phyloP scores from a whole-genome alignment of 2,329 filamentous ascomycete species.

The Trichoderma semiorbis region DNA sequence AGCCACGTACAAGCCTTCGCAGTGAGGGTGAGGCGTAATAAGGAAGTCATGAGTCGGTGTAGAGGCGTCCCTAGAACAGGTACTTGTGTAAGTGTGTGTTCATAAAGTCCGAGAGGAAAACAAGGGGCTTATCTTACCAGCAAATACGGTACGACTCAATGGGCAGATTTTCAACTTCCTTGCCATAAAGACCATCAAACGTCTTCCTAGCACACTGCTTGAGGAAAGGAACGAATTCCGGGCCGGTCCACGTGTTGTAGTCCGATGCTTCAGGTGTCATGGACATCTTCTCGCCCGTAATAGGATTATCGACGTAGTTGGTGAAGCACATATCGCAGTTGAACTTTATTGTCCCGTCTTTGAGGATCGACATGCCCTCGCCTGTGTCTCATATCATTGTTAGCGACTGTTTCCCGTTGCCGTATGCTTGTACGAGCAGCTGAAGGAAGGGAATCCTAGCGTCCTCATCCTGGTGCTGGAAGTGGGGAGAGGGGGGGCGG shows the following conservation, averaged over 20 bases:
- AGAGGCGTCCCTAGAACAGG: constrained; percentile 52
- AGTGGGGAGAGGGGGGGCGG: background rate
- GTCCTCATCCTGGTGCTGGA: background rate
- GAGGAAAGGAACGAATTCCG: constrained; percentile 40
- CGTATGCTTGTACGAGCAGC: background rate
- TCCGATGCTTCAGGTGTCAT: constrained; percentile 42
- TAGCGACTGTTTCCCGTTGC: background rate
- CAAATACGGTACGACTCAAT: constrained; percentile 46
- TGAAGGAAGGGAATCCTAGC: background rate
- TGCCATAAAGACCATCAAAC: constrained; percentile 41
- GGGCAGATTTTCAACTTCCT: constrained; percentile 35
- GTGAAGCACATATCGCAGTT: constrained; percentile 58
- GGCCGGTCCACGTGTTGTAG: constrained; percentile 43
- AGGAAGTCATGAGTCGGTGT: constrained; percentile 62
- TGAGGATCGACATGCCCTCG: constrained; percentile 44
- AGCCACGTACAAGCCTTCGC: constrained; percentile 54
- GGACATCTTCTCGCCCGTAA: constrained; percentile 51
- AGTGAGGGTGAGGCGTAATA: constrained; percentile 51
- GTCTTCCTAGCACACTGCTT: constrained; percentile 41
- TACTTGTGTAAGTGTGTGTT: constrained; percentile 19
- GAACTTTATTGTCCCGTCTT: constrained; percentile 55
- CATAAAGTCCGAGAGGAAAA: background rate
- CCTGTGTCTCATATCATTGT: constrained; percentile 26
- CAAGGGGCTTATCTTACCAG: constrained; percentile 41
- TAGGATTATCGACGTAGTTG: constrained; percentile 46